Percentiles rank a stretch among this genome's conserved stretches.
These are phyloP conservation scores for Colletotrichum sp. DNA, from an alignment of 2,329 filamentous ascomycete genomes.

Conservation along the genomic window DNA sequence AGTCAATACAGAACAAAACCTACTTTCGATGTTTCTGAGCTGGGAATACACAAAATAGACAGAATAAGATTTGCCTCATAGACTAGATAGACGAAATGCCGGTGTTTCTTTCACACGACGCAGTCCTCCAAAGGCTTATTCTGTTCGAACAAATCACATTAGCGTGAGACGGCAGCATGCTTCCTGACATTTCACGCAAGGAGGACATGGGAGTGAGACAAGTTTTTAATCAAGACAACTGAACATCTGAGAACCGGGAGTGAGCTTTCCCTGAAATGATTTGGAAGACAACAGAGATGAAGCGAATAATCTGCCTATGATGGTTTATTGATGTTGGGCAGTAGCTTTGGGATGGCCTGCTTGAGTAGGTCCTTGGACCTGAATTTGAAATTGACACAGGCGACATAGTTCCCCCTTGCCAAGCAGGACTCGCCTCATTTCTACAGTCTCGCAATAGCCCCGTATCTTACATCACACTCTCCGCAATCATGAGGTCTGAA, in stretches of 20 bases:
- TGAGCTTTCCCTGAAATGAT: neutral
- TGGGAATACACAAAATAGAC: accelerated
- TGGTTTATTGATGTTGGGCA: neutral
- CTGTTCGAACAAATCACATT: accelerated
- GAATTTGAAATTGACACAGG: neutral
- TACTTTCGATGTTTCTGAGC: accelerated
- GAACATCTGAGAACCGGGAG: accelerated
- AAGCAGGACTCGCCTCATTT: neutral
- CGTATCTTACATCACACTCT: neutral
- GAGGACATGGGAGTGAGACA: accelerated
- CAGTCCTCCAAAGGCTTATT: accelerated
- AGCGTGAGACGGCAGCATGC: neutral
- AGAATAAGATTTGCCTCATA: neutral
- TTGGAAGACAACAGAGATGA: neutral
- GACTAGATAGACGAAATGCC: neutral
- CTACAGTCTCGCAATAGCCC: neutral
- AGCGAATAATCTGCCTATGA: neutral
- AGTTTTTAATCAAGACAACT: accelerated
- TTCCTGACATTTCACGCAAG: accelerated
- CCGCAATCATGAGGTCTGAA: neutral
- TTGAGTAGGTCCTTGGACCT: neutral
- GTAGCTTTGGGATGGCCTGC: neutral
- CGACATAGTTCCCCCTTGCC: neutral
- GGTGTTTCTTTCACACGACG: neutral
- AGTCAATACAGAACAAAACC: neutral